phyloP scores from a whole-genome alignment of 2,329 filamentous ascomycete species.

The Exserohilum turcica region DNA sequence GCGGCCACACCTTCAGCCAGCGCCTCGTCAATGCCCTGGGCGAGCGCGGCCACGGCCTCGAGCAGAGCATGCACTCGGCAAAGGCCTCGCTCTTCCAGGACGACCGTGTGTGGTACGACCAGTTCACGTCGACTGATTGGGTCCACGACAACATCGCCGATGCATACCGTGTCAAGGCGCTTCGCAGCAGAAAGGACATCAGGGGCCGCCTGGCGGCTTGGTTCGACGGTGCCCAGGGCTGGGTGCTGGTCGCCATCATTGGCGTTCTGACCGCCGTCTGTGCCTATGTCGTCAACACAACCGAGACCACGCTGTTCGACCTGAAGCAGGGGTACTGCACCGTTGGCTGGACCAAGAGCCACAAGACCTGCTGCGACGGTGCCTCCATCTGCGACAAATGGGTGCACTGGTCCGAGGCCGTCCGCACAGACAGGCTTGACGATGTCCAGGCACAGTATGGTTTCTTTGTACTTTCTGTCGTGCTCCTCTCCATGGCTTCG shows the following conservation, averaged over 20 bases:
- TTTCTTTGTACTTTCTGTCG: constrained; percentile 74
- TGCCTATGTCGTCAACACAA: constrained; percentile 87
- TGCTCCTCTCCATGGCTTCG: constrained; percentile 71
- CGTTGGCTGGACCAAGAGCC: constrained; percentile 70
- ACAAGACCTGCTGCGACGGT: constrained; percentile 67
- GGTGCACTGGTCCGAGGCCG: constrained; percentile 66
- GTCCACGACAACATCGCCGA: constrained; percentile 97
- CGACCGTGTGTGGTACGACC: constrained; percentile 97
- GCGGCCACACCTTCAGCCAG: constrained; percentile 41
- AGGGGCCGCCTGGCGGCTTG: constrained; percentile 76
- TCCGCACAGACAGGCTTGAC: constrained; percentile 57
- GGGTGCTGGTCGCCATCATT: constrained; percentile 89
- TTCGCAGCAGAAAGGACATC: constrained; percentile 81
- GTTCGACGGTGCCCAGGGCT: constrained; percentile 89
- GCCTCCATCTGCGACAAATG: constrained; percentile 63
- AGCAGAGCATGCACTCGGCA: constrained; percentile 64
- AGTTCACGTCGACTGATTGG: constrained; percentile 97
- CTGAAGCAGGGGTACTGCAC: constrained; percentile 88
- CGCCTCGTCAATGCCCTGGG: constrained; percentile 65
- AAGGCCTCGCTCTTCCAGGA: constrained; percentile 72
- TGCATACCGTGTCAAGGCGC: constrained; percentile 82
- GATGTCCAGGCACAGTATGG: constrained; percentile 73
- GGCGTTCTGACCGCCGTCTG: constrained; percentile 83
- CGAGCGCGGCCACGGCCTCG: constrained; percentile 55
- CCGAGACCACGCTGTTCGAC: constrained; percentile 84